phyloP scores from a whole-genome alignment of 805 yeast genomes.

The Zygoascus biomembranicola region DNA sequence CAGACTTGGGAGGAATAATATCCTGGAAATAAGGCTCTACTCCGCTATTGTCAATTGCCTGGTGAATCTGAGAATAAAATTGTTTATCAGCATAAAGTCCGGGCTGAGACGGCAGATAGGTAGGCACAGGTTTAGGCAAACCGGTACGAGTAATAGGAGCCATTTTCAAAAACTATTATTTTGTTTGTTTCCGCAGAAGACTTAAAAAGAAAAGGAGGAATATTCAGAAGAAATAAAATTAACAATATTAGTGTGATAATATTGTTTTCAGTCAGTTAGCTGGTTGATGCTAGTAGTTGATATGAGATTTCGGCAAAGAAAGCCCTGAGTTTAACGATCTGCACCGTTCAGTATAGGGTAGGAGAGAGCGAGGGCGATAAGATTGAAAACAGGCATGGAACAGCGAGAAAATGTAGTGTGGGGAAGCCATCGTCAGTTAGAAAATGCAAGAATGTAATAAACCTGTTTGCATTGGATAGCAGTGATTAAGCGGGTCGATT shows the following conservation, averaged over 20 bases:
- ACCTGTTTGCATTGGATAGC: no score
- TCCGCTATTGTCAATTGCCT: neutral
- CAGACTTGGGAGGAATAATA: slow-evolving; percentile 34
- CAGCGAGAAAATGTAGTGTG: neutral
- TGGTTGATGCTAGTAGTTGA: no score
- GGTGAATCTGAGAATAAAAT: neutral
- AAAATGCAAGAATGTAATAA: no score
- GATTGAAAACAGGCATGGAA: neutral
- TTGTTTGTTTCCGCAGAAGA: no score
- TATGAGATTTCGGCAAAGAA: no score
- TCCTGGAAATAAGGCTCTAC: neutral
- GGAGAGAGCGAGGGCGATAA: neutral
- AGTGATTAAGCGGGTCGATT: no score
- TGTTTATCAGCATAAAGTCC: neutral
- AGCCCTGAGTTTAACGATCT: no score
- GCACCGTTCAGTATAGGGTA: neutral
- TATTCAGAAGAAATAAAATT: no score
- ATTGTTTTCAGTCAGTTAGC: no score
- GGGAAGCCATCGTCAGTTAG: no score
- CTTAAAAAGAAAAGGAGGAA: no score
- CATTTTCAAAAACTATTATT: neutral
- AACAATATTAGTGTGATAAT: no score
- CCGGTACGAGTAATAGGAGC: neutral
- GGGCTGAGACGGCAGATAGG: neutral
- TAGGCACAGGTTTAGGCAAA: neutral